Evolutionary conservation across 2,329 filamentous ascomycete species (phyloP), one percentile per base, ranked within the genome.

Genomic region (Scortechinia acanthostroma): DNA sequence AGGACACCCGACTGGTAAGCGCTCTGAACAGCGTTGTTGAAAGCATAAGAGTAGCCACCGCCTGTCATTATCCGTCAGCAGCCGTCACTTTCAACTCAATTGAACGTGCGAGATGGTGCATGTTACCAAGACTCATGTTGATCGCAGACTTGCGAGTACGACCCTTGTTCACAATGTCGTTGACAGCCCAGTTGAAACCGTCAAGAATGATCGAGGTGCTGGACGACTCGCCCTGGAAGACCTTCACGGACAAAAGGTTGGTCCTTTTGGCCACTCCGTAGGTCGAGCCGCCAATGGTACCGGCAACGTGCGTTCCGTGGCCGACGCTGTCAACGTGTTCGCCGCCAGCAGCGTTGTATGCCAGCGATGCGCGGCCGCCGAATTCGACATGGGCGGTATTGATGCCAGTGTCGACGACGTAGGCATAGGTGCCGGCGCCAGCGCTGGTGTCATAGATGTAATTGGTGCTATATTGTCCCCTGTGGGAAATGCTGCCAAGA

Each of bases 331-430:
- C 62, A 22, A 54, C 51, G 44, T 57, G 57, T 42, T 60, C 55
- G 44, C 59, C 58, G 44, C 55, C 56, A 5, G 59, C 50, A 1
- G 52, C 54, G 55, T 66, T 58, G 48, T 52, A 48, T 43, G 51
- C 52, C 23, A 57, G 59, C 17, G 51, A 55, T 22, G 68, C 70
- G 6, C 70, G 65, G 6, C 64, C 64, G 42, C 63, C 64, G 42
- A 73, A 73, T 40, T 71, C 61, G 45, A 55, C 25, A 52, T 80
- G 76, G 3, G 54, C 46, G 17, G 58, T 64, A 35, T 65, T 62
- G 44, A 80, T 69, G 28, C 76, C 76, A 0, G 71, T 76, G 55
- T 80, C 76, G 46, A 80, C 58, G 44, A 80, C 58, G 54, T 79
- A 80, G 43, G 69, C 61, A 48, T 65, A 77, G 44, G 60, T 66